A percentile compares a stretch with the other conserved stretches of the same genome.
Conservation (phyloP, 1,284 basidiomycete species). For the Volvariella surrecta region DNA sequence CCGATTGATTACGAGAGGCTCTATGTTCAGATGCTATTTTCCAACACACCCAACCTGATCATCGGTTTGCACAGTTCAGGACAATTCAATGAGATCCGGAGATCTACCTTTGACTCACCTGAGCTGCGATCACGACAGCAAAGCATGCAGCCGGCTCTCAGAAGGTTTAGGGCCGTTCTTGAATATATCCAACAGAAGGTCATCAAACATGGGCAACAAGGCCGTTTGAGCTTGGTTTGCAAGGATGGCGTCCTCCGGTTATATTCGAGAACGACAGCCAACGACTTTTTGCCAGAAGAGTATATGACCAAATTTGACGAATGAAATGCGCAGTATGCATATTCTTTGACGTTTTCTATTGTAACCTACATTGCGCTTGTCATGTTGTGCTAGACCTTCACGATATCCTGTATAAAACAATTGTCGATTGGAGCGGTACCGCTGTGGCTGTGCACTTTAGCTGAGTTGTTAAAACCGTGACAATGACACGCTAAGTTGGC, state of each 20-base stretch:
- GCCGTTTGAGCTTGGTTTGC: constrained; percentile 37
- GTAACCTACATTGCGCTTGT: too few relatives aligned
- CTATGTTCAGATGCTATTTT: constrained; percentile 46
- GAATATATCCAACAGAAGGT: constrained; percentile 32
- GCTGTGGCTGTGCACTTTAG: too few relatives aligned
- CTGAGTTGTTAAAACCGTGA: too few relatives aligned
- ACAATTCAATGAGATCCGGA: constrained; percentile 32
- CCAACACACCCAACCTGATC: constrained; percentile 43
- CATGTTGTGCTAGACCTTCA: too few relatives aligned
- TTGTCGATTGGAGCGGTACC: too few relatives aligned
- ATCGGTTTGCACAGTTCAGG: constrained; percentile 41
- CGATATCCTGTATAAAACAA: too few relatives aligned
- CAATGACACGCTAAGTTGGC: constrained; percentile 33
- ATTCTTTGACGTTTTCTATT: too few relatives aligned
- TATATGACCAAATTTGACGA: constrained; percentile 1
- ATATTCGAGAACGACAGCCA: not conserved
- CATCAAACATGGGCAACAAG: constrained; percentile 31
- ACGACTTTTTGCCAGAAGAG: not conserved
- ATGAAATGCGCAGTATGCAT: too few relatives aligned
- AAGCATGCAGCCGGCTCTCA: constrained; percentile 25
- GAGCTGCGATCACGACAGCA: constrained; percentile 23
- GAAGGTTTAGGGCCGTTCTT: constrained; percentile 31
- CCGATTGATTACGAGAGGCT: constrained; percentile 36
- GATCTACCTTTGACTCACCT: constrained; percentile 21
- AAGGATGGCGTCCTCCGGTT: not conserved